Conservation (phyloP, 495 filamentous ascomycete species). For the Immersiella caudata region DNA sequence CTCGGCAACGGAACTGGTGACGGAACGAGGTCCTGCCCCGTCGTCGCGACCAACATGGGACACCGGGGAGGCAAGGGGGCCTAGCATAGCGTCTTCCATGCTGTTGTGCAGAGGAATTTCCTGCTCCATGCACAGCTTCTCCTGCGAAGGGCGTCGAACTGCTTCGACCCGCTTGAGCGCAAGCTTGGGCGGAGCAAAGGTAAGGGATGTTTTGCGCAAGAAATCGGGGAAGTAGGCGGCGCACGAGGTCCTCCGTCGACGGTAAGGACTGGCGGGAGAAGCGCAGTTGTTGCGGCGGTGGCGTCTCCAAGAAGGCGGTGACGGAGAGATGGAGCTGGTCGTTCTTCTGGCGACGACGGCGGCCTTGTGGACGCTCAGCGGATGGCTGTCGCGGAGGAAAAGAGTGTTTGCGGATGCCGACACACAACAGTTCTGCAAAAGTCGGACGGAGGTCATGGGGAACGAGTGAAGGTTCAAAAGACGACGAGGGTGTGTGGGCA, state of each 20-base stretch:
- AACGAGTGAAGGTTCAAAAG: slow-evolving; percentile 29
- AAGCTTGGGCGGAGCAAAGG: slow-evolving; percentile 19
- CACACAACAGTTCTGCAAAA: slow-evolving; percentile 39
- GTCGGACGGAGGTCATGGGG: slow-evolving; percentile 40
- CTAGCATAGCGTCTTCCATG: slow-evolving; percentile 32
- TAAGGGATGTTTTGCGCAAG: slow-evolving; percentile 31
- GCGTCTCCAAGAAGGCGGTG: slow-evolving; percentile 17
- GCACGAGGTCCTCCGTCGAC: slow-evolving; percentile 31
- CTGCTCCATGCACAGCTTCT: slow-evolving; percentile 30
- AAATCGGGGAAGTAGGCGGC: slow-evolving; percentile 27
- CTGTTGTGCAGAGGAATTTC: slow-evolving; percentile 35
- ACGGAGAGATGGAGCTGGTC: slow-evolving; percentile 25
- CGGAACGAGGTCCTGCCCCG: slow-evolving; percentile 24
- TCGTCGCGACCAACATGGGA: slow-evolving; percentile 21
- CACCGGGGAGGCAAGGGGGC: slow-evolving; percentile 24
- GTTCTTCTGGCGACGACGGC: slow-evolving; percentile 40
- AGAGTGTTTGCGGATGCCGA: slow-evolving; percentile 42
- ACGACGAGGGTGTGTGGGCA: slow-evolving; percentile 35
- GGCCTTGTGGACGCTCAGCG: slow-evolving; percentile 38
- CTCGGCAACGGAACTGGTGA: slow-evolving; percentile 29
- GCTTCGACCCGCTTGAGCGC: slow-evolving; percentile 18
- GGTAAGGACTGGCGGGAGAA: slow-evolving; percentile 30
- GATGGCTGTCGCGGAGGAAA: slow-evolving; percentile 38
- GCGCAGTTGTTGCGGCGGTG: slow-evolving; percentile 30
- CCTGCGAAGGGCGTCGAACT: slow-evolving; percentile 9